Base-by-base conservation (phyloP, 192 early-diverging fungal genomes). In the Rhizoclosmatium globosum region DNA sequence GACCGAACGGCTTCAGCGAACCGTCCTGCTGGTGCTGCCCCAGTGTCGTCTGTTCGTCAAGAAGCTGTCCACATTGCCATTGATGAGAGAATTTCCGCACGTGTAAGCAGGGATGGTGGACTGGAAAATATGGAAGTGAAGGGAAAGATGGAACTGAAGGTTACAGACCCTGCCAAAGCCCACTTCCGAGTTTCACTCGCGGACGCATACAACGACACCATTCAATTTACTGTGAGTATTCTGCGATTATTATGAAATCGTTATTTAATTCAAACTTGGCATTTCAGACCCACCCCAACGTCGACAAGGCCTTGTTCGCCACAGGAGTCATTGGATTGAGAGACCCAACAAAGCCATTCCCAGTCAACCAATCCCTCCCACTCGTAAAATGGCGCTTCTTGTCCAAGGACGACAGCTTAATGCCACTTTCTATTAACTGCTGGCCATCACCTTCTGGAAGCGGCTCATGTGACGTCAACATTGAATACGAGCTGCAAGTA, bases 111-210 rank as follows among this genome's bases (percentile, higher is more conserved):
- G 53, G 98, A 99, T 76, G 97, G 97, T 45, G 97, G 94, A 11
- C 83, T 98, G 13, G 93, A 98, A 80, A 91, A 85, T 69, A 88
- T 99, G 89, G 97, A 99, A 59, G 92, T 98, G 53, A 98, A 97
- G 83, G 98, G 98, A 76, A 93, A 93, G 62, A 71, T 98, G 86
- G 90, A 91, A 45, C 86, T 99, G 15, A 88, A 91, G 73, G 90
- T 99, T 43, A 85, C 90, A 19, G 94, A 97, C 70, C 84, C 93
- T 42, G 72, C 79, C 43, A 84, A 82, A 48, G 84, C 89, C 47
- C 88, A 85, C 57, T 83, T 98, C 17, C 91, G 90, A 48, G 80
- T 98, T 11, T 73, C 84, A 2, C 78, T 99, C 15, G 66, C 79
- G 15, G 86, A 88, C 59, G 80, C 84, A 42, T 91, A 89, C 58